These are phyloP conservation scores for Cryptosporidium tyzzeri DNA, from an alignment of 169 alveolate genomes.

Conservation along the genomic window DNA sequence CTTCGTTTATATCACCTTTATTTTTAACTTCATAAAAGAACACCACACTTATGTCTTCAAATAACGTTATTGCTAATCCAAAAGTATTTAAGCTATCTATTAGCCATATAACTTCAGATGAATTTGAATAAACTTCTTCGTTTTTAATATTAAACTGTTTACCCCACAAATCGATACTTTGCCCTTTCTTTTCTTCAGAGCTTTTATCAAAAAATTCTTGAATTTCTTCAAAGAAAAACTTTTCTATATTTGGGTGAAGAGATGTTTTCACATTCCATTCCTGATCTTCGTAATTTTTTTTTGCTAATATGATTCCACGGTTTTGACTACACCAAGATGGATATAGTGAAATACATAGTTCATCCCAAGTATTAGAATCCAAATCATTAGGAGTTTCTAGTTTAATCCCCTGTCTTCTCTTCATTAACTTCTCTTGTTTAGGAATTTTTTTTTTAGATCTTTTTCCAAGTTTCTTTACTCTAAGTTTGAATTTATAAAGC, in stretches of 20 bases:
- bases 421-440: background rate
- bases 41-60: conserved; percentile 29
- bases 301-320: conserved; percentile 55
- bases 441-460: background rate
- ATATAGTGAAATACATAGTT: conserved; percentile 15
- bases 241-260: conserved; percentile 14
- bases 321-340: conserved; percentile 55
- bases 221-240: conserved; percentile 17
- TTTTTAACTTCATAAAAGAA: conserved; percentile 37
- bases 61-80: conserved; percentile 21
- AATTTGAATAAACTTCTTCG: background rate
- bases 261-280: conserved; percentile 59
- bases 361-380: conserved; percentile 51
- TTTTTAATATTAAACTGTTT: background rate
- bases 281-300: background rate
- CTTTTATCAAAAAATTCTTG: conserved; percentile 15
- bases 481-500: background rate
- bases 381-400: conserved; percentile 25
- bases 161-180: conserved; percentile 35
- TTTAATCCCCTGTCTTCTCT: conserved; percentile 27
- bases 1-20: background rate
- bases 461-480: conserved; percentile 6
- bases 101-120: conserved; percentile 17
- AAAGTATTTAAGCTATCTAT: background rate
- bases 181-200: background rate